A percentile compares a stretch with the other conserved stretches of the same genome.
phyloP scores from a whole-genome alignment of 1,284 basidiomycete genomes.

The Phylloboletellus chloephorus region DNA sequence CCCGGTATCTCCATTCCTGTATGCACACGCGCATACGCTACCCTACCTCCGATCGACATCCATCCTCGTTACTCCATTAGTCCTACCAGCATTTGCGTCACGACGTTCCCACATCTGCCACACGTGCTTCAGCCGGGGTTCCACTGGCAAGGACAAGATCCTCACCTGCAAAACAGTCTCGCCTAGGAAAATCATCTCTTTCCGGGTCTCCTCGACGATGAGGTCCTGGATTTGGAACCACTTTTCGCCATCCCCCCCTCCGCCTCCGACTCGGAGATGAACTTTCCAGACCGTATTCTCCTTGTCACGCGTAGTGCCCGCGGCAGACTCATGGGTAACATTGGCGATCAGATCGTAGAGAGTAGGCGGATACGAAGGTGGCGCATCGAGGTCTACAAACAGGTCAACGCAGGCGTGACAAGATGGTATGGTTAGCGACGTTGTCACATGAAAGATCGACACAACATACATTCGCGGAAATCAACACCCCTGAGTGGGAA shows the following conservation, averaged over 20 bases:
- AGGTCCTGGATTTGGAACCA: conserved; percentile 98
- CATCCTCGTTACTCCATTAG: conserved; percentile 24
- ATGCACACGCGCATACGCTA: conserved; percentile 2
- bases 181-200: conserved; percentile 97
- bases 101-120: conserved; percentile 69
- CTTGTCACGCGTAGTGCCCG: conserved; percentile 88
- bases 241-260: conserved; percentile 80
- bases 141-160: conserved; percentile 3
- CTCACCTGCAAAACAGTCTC: conserved; percentile 90
- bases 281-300: conserved; percentile 89
- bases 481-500: conserved; percentile 93
- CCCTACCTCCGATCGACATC: conserved; percentile 30
- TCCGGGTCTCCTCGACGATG: conserved; percentile 90
- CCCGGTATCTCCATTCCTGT: conserved; percentile 28
- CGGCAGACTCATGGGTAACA: conserved; percentile 90
- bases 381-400: conserved; percentile 68
- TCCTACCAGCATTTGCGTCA: conserved; percentile 17
- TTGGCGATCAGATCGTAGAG: conserved; percentile 95
- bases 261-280: conserved; percentile 74
- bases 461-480: conserved; percentile 76
- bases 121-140: conserved; percentile 13
- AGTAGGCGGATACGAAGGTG: conserved; percentile 50
- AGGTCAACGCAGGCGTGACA: conserved; percentile 13
- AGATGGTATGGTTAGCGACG: conserved; percentile 18
- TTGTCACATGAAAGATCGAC: conserved; percentile 26